Percentiles rank a stretch among this genome's conserved stretches.
phyloP scores from a whole-genome alignment of 805 yeast species.

The Pichia ethanolica region DNA sequence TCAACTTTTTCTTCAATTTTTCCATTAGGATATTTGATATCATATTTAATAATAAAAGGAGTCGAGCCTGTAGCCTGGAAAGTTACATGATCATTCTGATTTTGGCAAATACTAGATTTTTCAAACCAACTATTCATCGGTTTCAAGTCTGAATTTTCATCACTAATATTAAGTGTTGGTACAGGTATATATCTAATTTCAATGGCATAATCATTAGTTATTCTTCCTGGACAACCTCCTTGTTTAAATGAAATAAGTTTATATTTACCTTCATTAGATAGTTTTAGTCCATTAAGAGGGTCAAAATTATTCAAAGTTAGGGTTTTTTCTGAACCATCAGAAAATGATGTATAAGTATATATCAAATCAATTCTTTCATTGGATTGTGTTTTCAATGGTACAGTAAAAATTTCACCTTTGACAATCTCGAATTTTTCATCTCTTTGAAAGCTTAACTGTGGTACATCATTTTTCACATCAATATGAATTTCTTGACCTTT shows the following conservation, averaged over 20 bases:
- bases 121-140: constrained; percentile 6
- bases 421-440: constrained; percentile 35
- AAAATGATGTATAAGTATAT: constrained; percentile 25
- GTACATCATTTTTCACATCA: constrained; percentile 64
- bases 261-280: constrained; percentile 38
- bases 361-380: constrained; percentile 27
- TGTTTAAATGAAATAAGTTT: constrained; percentile 32
- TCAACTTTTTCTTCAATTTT: constrained; percentile 28
- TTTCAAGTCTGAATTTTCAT: not conserved
- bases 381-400: constrained; percentile 44
- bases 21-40: constrained; percentile 54
- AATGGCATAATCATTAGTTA: constrained; percentile 18
- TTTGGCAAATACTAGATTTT: constrained; percentile 19
- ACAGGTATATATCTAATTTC: constrained; percentile 24
- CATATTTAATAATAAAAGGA: constrained; percentile 63
- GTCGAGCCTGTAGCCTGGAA: constrained; percentile 49
- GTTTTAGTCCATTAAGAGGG: constrained; percentile 24
- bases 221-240: constrained; percentile 39
- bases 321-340: constrained; percentile 11
- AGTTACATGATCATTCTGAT: constrained; percentile 17
- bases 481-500: constrained; percentile 56
- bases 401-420: constrained; percentile 49
- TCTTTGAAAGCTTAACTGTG: constrained; percentile 35
- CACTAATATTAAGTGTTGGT: constrained; percentile 19
- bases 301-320: constrained; percentile 12